Evolutionary conservation across 345 rosid species (phyloP), one percentile per base, ranked within the genome.

Genomic region (Eucalyptus sp.): DNA sequence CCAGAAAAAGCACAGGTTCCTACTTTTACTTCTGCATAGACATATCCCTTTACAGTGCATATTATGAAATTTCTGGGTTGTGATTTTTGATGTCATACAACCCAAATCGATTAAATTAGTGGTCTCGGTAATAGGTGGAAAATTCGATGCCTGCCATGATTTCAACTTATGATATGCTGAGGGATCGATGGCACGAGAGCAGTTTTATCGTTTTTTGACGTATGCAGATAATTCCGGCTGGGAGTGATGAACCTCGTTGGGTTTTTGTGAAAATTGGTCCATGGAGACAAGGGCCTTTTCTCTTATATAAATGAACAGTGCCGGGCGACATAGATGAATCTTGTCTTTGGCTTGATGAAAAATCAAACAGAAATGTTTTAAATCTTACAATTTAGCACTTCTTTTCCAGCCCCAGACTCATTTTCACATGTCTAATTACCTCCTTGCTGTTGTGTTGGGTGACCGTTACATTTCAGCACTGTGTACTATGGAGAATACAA

Each of bases 401-500:
- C 6, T 68, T 41, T 76, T 20, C 81, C 48, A 6, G 25, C 83
- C 46, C 81, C 81, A 2, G 43, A 10, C 43, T 76, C 27, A 37
- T 76, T 76, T 76, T 76, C 46, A 20, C 83, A 76, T 37, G 83
- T 76, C 48, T 22, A 43, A 10, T 76, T 41, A 41, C 83, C 16
- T 41, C 83, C 43, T 22, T 41, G 83, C 48, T 41, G 24, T 76
- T 41, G 83, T 20, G 83, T 10, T 76, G 48, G 83, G 48, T 87
- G 51, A 27, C 68, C 46, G 87, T 46, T 58, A 33, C 2, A 52
- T 90, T 31, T 86, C 88, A 94, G 95, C 91, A 92, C 94, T 41
- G 94, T 93, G 4, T 94, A 89, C 87, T 94, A 48, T 22, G 95
- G 94, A 11, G 93, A 93, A 88, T 94, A 93, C 86, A 90, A 91